Conservation (phyloP, 2,329 filamentous ascomycete genomes). For the Sarocladiaceae sp. region DNA sequence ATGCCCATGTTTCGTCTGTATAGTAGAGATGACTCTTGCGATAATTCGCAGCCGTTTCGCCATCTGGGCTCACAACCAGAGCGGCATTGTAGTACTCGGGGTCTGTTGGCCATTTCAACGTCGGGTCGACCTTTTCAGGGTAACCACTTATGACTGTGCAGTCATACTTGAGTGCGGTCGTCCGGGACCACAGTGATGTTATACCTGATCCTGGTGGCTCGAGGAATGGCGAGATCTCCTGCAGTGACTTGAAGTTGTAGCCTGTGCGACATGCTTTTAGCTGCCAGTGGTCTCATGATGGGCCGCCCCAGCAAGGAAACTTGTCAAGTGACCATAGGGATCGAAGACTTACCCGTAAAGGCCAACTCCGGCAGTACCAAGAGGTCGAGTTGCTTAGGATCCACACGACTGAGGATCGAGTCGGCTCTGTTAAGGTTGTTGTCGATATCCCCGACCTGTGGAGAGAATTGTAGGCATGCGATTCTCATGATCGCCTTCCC, state of each 20-base stretch:
- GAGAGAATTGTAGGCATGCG: constrained; percentile 68
- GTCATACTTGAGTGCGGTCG: constrained; percentile 59
- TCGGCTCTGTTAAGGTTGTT: constrained; percentile 69
- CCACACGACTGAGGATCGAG: constrained; percentile 50
- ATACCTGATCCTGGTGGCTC: constrained; percentile 64
- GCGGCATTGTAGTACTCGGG: constrained; percentile 53
- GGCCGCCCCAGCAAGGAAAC: no score
- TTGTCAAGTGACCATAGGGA: no score
- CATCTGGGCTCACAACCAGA: constrained; percentile 52
- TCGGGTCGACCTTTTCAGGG: constrained; percentile 60
- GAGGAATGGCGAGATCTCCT: constrained; percentile 64
- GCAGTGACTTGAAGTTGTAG: constrained; percentile 71
- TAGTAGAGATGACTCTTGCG: constrained; percentile 56
- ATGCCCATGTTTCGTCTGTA: constrained; percentile 58
- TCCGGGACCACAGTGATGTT: constrained; percentile 67
- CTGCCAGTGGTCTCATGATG: not conserved
- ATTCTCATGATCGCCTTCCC: constrained; percentile 52
- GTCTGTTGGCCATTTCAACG: constrained; percentile 42
- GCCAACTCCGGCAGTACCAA: constrained; percentile 74
- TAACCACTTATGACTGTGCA: constrained; percentile 71
- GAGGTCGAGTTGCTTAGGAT: constrained; percentile 57
- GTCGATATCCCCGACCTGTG: constrained; percentile 64
- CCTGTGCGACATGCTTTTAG: constrained; percentile 37
- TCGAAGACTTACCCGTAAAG: constrained; percentile 64
- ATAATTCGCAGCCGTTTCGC: constrained; percentile 58